A percentile compares a stretch with the other conserved stretches of the same genome.
These are phyloP conservation scores for Talaromyces sp. DNA, from an alignment of 2,329 filamentous ascomycete genomes.

Conservation along the genomic window DNA sequence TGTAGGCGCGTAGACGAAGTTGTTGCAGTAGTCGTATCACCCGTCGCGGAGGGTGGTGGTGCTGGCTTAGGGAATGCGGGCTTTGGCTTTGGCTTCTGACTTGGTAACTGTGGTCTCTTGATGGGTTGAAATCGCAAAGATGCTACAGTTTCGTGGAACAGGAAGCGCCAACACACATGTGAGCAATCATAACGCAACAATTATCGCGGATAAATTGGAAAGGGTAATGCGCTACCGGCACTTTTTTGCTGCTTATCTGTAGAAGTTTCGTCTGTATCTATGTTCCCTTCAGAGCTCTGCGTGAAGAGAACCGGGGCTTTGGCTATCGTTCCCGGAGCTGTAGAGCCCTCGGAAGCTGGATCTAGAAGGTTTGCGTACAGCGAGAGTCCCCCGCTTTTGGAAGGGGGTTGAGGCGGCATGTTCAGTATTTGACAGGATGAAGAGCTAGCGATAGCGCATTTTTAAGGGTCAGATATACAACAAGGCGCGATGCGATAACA, in stretches of 20 bases:
- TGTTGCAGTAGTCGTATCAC: constrained; percentile 22
- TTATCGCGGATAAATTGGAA: constrained; percentile 28
- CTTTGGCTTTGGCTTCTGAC: constrained; percentile 62
- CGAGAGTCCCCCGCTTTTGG: constrained; percentile 49
- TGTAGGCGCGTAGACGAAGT: constrained; percentile 44
- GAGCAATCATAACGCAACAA: constrained; percentile 41
- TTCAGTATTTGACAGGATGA: not conserved
- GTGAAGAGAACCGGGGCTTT: constrained; percentile 72
- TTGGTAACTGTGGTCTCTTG: constrained; percentile 66
- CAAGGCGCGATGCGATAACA: not conserved
- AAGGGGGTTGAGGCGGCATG: constrained; percentile 8
- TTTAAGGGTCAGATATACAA: not conserved
- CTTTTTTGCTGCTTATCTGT: constrained; percentile 64
- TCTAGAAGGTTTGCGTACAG: constrained; percentile 84
- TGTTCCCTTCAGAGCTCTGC: constrained; percentile 50
- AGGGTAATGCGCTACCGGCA: constrained; percentile 55
- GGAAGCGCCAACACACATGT: constrained; percentile 40
- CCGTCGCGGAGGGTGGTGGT: constrained; percentile 27
- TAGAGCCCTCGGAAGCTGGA: constrained; percentile 36
- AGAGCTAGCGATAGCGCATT: not conserved
- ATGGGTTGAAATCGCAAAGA: constrained; percentile 84
- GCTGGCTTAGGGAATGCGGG: constrained; percentile 53
- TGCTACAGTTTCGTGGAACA: constrained; percentile 40
- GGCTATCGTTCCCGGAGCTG: constrained; percentile 63
- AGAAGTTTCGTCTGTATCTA: constrained; percentile 49